Evolutionary conservation across 345 rosid species (phyloP), one percentile per base, ranked within the genome.

Genomic region (Eucalyptus cladocalyx): DNA sequence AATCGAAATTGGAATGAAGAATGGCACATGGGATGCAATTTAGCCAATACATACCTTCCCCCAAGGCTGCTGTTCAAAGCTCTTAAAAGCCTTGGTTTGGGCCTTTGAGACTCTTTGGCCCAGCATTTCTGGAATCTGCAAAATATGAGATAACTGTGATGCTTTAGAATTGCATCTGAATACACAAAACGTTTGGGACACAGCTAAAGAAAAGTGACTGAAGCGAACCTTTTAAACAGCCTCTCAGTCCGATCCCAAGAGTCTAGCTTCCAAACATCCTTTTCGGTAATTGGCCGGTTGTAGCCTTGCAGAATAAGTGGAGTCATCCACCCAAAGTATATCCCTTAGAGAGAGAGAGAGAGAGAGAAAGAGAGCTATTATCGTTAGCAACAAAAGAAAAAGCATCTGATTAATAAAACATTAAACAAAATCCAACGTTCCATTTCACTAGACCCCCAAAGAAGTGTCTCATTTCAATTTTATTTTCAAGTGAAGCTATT

Each of bases 181-280:
- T 23, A 45, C 67, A 43, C 34, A 47, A 34, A 51, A 86, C 43
- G 50, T 85, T 40, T 56, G 12, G 56, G 86, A 76, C 85, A 90
- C 89, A 89, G 86, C 86, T 43, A 87, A 89, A 42, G 88, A 89
- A 87, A 87, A 85, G 88, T 89, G 60, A 34, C 15, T 16, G 62
- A 89, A 88, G 17, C 92, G 34, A 86, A 97, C 99, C 92, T 97
- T 86, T 91, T 91, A 62, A 93, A 92, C 89, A 95, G 93, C 89
- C 93, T 95, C 89, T 97, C 98, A 32, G 99, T 95, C 93, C 86
- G 94, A 93, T 97, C 99, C 99, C 99, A 97, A 58, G 95, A 93
- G 91, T 95, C 99, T 89, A 97, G 92, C 91, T 95, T 95, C 99
- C 98, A 97, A 30, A 96, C 94, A 92, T 97, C 99, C 92, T 93